phyloP scores from a whole-genome alignment of 2,329 filamentous ascomycete genomes.

The Beauveria pseudobassiana region DNA sequence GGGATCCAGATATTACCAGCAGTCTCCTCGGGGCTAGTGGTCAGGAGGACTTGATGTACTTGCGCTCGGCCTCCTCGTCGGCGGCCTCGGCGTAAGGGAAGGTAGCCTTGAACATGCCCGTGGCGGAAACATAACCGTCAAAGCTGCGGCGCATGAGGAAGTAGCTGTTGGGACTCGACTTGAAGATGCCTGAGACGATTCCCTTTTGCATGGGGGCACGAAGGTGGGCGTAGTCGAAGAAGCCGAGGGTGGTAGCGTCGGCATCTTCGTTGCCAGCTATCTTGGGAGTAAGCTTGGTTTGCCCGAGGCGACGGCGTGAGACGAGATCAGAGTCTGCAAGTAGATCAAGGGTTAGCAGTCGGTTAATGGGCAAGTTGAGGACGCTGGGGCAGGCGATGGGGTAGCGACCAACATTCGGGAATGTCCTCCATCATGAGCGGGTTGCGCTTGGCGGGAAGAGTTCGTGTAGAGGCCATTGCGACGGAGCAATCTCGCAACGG shows the following conservation, averaged over 20 bases:
- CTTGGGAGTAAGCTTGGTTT: conserved; percentile 83
- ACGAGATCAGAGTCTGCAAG: conserved; percentile 63
- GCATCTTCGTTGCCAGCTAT: conserved; percentile 67
- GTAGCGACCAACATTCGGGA: conserved; percentile 27
- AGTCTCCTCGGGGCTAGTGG: conserved; percentile 83
- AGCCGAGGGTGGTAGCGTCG: conserved; percentile 65
- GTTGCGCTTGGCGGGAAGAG: conserved; percentile 52
- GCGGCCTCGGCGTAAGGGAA: conserved; percentile 68
- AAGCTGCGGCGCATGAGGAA: conserved; percentile 90
- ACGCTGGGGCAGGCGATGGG: conserved; percentile 15
- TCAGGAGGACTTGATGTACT: conserved; percentile 77
- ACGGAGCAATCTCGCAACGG: neutral
- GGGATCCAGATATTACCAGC: conserved; percentile 96
- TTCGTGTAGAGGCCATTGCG: conserved; percentile 20
- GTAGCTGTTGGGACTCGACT: conserved; percentile 82
- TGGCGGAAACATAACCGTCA: conserved; percentile 78
- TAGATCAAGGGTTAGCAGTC: conserved; percentile 1
- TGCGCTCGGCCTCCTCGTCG: conserved; percentile 70
- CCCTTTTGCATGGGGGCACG: conserved; percentile 88
- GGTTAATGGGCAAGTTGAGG: conserved; percentile 11
- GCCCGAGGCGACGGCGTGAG: conserved; percentile 77
- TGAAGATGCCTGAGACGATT: conserved; percentile 88
- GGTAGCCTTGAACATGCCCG: conserved; percentile 87
- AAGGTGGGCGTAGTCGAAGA: conserved; percentile 94
- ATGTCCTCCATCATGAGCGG: conserved; percentile 55